Evolutionary conservation across 2,329 filamentous ascomycete genomes (phyloP), one percentile per base, ranked within the genome.

Genomic region (Chaetothyriales sp.): DNA sequence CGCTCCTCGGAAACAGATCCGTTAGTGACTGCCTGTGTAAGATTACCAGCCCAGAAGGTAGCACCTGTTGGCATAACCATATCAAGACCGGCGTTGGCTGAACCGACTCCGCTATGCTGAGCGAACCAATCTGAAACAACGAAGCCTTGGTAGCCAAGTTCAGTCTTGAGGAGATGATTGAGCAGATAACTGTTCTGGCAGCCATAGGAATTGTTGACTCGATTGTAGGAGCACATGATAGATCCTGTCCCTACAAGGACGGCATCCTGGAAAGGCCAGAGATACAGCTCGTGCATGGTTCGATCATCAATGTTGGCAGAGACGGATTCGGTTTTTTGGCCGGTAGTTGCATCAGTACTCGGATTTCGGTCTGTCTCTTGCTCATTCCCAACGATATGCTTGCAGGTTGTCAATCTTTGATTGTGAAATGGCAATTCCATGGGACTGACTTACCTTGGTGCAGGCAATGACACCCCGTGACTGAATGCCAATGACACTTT

Each of bases 191-290:
- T 66, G 55, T 72, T 75, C 54, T 75, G 67, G 54, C 74, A 76
- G 2, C 70, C 66, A 54, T 70, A 73, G 1, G 67, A 69, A 19
- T 68, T 64, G 51, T 76, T 75, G 53, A 77, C 48, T 49, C 66
- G 62, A 25, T 72, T 68, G 56, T 72, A 72, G 1, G 55, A 64
- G 60, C 73, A 74, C 72, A 75, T 75, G 12, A 73, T 61, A 1
- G 67, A 67, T 10, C 68, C 62, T 2, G 83, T 80, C 9, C 82
- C 81, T 7, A 82, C 82, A 50, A 73, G 73, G 49, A 86, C 76
- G 1, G 81, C 81, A 60, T 88, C 83, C 22, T 77, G 81, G 61
- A 88, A 89, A 0, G 84, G 84, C 84, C 84, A 88, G 22, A 82
- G 70, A 62, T 87, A 89, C 5, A 86, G 66, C 64, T 88, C 84